These are phyloP conservation scores for Amanita phalloides DNA, from an alignment of 768 basidiomycete species.

Conservation along the genomic window DNA sequence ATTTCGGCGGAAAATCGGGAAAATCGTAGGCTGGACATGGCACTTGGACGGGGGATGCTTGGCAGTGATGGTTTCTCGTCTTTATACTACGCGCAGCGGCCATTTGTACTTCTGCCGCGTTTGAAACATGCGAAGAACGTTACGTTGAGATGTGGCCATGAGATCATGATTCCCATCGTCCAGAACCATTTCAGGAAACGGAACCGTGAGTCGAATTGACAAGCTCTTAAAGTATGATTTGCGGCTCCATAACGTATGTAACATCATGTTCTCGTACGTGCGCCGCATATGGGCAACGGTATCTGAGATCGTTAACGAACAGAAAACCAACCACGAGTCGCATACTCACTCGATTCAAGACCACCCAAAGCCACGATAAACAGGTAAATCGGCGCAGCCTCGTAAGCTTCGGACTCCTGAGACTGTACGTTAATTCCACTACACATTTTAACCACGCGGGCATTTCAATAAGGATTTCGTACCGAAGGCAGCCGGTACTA, in stretches of 20 bases:
- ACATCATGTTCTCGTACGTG: neutral
- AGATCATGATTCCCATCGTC: neutral
- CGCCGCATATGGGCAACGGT: neutral
- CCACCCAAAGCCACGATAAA: no score
- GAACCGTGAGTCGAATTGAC: neutral
- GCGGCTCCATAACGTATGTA: neutral
- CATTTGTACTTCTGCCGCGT: neutral
- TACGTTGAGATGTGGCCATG: neutral
- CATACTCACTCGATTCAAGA: no score
- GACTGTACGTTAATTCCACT: no score
- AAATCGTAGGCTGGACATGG: neutral
- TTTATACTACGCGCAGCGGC: neutral
- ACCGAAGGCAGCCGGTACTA: no score
- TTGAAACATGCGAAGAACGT: neutral
- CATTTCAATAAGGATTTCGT: no score
- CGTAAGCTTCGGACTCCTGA: no score
- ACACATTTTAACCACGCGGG: no score
- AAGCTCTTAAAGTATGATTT: neutral
- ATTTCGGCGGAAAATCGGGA: neutral
- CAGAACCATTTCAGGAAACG: neutral
- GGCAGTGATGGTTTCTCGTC: neutral
- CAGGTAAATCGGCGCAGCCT: no score
- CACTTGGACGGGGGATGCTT: neutral
- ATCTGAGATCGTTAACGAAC: neutral
- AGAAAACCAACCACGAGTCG: neutral